These are phyloP conservation scores for Colletotrichum truncatum DNA, from an alignment of 2,329 filamentous ascomycete genomes.

Conservation along the genomic window DNA sequence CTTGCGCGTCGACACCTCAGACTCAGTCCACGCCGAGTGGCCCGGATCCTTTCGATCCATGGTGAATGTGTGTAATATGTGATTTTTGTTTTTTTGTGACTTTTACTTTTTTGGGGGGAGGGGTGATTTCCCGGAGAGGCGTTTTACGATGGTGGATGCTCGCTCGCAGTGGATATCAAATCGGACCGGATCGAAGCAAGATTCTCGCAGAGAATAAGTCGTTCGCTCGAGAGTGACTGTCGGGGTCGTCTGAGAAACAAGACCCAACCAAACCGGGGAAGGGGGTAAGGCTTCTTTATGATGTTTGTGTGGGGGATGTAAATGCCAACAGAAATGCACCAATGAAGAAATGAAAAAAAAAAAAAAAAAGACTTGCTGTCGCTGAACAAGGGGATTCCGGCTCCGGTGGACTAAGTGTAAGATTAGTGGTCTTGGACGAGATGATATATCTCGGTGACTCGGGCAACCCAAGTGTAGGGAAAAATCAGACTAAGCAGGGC, in stretches of 20 bases:
- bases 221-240: constrained; percentile 16
- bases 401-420: constrained; percentile 14
- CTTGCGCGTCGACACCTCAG: constrained; percentile 27
- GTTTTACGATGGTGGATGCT: background rate
- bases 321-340: constrained; percentile 12
- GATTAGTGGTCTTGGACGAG: constrained; percentile 21
- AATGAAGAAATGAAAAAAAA: background rate
- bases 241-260: background rate
- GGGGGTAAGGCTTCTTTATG: background rate
- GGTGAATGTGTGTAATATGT: background rate
- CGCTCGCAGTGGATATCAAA: constrained; percentile 5
- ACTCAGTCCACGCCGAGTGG: constrained; percentile 26
- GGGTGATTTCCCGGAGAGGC: no score
- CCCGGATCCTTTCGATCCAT: constrained; percentile 24
- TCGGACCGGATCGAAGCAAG: constrained; percentile 3
- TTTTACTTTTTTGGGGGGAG: background rate
- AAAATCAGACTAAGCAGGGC: constrained; percentile 22
- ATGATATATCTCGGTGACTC: constrained; percentile 25
- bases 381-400: constrained; percentile 28
- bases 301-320: background rate
- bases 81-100: background rate
- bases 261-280: background rate
- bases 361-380: constrained; percentile 1
- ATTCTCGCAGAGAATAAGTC: constrained; percentile 29
- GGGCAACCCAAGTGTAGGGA: background rate